phyloP scores from a whole-genome alignment of 306 rosid genomes.

The Prunus davidiana region DNA sequence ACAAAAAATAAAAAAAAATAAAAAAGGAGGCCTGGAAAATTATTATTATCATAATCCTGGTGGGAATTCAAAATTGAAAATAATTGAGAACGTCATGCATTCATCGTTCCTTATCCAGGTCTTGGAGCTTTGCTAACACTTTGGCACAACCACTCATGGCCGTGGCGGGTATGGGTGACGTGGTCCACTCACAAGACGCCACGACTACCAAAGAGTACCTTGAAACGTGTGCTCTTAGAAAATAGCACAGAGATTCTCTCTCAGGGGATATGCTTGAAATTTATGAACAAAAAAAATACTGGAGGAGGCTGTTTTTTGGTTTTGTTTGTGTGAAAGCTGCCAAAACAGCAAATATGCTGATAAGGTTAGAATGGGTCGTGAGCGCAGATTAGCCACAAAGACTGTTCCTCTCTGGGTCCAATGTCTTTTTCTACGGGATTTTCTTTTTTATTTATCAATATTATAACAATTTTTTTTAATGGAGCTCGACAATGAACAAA shows the following conservation, averaged over 20 bases:
- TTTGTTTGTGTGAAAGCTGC: neutral
- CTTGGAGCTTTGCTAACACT: constrained; percentile 27
- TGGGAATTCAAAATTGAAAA: no score
- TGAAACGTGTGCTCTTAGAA: no score
- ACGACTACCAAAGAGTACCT: neutral
- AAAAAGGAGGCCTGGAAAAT: no score
- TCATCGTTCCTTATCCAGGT: constrained; percentile 49
- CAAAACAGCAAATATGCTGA: neutral
- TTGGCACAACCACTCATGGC: constrained; percentile 13
- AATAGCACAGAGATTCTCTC: no score
- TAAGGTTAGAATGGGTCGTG: constrained; percentile 9
- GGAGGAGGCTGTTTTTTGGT: no score
- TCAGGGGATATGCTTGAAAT: neutral
- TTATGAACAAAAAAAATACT: no score
- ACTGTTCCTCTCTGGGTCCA: constrained; percentile 11
- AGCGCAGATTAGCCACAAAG: constrained; percentile 18
- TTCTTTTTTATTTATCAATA: no score
- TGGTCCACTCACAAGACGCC: constrained; percentile 16
- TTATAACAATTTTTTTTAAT: no score
- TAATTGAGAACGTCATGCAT: no score
- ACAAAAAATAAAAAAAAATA: no score
- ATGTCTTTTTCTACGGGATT: neutral
- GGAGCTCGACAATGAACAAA: no score
- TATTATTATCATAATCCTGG: no score
- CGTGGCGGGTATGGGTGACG: neutral